A percentile compares a stretch with the other conserved stretches of the same genome.
These are phyloP conservation scores for Pseudonitzschia multistriata DNA, from an alignment of 108 stramenopile genomes.

Conservation along the genomic window DNA sequence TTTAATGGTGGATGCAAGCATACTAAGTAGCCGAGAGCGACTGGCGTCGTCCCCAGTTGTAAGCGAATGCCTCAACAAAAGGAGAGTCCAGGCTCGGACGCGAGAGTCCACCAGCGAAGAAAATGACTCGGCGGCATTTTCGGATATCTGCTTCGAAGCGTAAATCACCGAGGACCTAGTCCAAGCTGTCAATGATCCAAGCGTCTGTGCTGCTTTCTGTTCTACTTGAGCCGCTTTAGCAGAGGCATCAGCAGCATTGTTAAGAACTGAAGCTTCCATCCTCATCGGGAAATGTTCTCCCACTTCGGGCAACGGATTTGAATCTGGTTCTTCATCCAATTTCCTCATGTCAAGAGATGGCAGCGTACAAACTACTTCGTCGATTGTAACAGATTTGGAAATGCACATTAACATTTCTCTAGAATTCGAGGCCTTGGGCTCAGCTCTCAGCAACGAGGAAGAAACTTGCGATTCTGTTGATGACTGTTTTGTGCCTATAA, in stretches of 20 bases:
- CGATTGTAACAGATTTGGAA: constrained; percentile 25
- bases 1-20: constrained; percentile 48
- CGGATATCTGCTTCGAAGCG: constrained; percentile 42
- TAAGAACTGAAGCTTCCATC: constrained; percentile 44
- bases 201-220: constrained; percentile 35
- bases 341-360: constrained; percentile 49
- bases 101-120: constrained; percentile 53
- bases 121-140: constrained; percentile 50
- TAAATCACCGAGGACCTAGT: constrained; percentile 52
- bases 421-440: constrained; percentile 10
- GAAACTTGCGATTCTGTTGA: constrained; percentile 13
- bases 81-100: constrained; percentile 56
- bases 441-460: constrained; percentile 13
- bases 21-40: constrained; percentile 43
- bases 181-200: constrained; percentile 48
- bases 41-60: constrained; percentile 51
- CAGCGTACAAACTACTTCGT: constrained; percentile 48
- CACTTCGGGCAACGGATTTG: constrained; percentile 34
- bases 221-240: constrained; percentile 39
- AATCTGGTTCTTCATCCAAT: constrained; percentile 25
- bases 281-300: constrained; percentile 32
- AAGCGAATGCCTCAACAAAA: constrained; percentile 57
- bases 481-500: constrained; percentile 29
- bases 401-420: constrained; percentile 32
- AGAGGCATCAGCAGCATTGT: constrained; percentile 35